A percentile compares a stretch with the other conserved stretches of the same genome.
phyloP scores from a whole-genome alignment of 23 red algal genomes.

The Gracilaria caudata region DNA sequence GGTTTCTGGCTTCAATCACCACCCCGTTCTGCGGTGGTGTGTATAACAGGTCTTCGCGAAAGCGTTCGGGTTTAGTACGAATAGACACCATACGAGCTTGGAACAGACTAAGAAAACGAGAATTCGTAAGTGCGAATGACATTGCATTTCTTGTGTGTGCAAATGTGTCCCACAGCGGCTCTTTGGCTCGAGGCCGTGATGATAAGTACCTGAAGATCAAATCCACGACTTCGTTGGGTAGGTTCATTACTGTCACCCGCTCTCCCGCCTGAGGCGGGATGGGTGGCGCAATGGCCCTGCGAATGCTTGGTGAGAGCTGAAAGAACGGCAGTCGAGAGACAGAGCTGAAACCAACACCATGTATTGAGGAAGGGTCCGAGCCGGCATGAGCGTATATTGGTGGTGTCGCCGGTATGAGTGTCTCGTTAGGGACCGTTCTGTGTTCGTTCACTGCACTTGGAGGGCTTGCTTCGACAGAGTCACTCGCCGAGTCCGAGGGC shows the following conservation, averaged over 20 bases:
- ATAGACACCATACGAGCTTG: constrained; percentile 27
- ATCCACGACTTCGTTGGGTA: constrained; percentile 54
- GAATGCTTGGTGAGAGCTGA: constrained; percentile 26
- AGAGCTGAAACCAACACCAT: not conserved
- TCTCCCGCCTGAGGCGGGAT: constrained; percentile 17
- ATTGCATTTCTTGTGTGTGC: constrained; percentile 35
- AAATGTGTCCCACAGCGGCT: constrained; percentile 42
- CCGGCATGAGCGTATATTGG: not conserved
- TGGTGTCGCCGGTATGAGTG: not conserved
- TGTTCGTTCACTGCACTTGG: not conserved
- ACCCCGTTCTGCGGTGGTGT: constrained; percentile 12
- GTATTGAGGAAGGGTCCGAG: not conserved
- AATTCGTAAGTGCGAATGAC: constrained; percentile 25
- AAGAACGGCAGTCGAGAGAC: constrained; percentile 16
- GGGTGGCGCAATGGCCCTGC: constrained; percentile 11
- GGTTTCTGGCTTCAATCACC: constrained; percentile 43
- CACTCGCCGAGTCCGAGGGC: not conserved
- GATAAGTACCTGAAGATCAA: constrained; percentile 51
- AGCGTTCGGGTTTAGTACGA: constrained; percentile 43
- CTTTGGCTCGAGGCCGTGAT: constrained; percentile 21
- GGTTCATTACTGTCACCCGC: constrained; percentile 26
- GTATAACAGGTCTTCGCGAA: constrained; percentile 48
- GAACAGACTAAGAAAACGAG: constrained; percentile 25
- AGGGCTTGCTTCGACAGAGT: not conserved
- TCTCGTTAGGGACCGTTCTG: not conserved